phyloP scores from a whole-genome alignment of 257 asterid species.

The Solanum corneliomulleri region DNA sequence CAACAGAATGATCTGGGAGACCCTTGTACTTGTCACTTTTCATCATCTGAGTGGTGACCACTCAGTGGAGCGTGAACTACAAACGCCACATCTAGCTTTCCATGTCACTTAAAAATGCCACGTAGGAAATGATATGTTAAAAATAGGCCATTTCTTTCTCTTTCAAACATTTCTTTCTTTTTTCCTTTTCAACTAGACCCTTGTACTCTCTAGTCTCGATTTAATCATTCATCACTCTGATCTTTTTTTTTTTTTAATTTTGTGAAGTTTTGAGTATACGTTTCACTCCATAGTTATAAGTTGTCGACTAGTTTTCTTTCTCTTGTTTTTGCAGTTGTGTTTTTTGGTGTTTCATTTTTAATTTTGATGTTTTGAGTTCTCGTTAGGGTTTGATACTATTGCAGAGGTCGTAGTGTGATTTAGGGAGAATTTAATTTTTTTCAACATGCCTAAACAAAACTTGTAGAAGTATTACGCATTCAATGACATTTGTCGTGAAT shows the following conservation, averaged over 20 bases:
- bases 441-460: background rate
- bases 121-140: background rate
- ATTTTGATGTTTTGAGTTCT: background rate
- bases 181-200: background rate
- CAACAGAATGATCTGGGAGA: too few relatives aligned
- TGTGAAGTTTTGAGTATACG: background rate
- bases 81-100: background rate
- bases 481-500: background rate
- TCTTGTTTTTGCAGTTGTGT: too few relatives aligned
- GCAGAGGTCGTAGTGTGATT: background rate
- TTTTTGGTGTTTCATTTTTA: background rate
- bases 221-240: background rate
- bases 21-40: too few relatives aligned
- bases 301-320: background rate
- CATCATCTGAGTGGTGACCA: too few relatives aligned
- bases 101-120: background rate
- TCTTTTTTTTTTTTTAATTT: too few relatives aligned
- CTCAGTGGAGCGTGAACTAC: background rate
- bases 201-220: background rate
- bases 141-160: too few relatives aligned
- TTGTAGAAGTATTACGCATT: too few relatives aligned
- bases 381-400: too few relatives aligned
- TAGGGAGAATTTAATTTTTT: background rate
- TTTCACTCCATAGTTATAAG: background rate
- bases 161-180: background rate